phyloP scores from a whole-genome alignment of 2,329 filamentous ascomycete genomes.

The Phyllosticta citrichinensis region DNA sequence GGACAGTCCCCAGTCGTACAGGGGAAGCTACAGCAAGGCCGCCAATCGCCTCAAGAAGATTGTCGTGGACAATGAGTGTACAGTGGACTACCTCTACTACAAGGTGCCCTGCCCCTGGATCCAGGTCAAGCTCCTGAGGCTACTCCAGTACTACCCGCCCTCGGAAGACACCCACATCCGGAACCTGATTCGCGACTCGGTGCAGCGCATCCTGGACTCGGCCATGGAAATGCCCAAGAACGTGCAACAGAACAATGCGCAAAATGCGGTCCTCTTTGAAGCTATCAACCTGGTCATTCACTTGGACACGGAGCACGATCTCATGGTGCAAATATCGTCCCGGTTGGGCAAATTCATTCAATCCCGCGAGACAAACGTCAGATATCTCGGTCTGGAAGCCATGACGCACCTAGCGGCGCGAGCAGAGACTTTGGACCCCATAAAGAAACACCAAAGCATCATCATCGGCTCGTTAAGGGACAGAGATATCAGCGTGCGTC shows the following conservation, averaged over 20 bases:
- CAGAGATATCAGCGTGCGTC: conserved; percentile 89
- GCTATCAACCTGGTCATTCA: conserved; percentile 98
- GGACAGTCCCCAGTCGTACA: conserved; percentile 90
- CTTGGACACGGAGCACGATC: conserved; percentile 81
- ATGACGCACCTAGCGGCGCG: conserved; percentile 97
- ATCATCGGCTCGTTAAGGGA: conserved; percentile 92
- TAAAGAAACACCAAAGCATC: conserved; percentile 95
- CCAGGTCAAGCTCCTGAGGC: conserved; percentile 82
- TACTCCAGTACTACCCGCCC: conserved; percentile 93
- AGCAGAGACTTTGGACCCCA: conserved; percentile 87
- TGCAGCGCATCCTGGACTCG: conserved; percentile 82
- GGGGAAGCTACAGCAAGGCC: conserved; percentile 87
- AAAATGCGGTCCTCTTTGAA: conserved; percentile 95
- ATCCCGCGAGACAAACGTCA: conserved; percentile 92
- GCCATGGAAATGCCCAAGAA: conserved; percentile 95
- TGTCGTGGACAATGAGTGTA: conserved; percentile 80
- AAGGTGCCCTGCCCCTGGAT: conserved; percentile 99
- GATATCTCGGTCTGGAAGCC: conserved; percentile 89
- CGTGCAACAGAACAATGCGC: conserved; percentile 97
- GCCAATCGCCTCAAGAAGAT: conserved; percentile 82
- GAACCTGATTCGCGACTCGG: conserved; percentile 79
- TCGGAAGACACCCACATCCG: conserved; percentile 85
- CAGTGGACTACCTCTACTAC: conserved; percentile 92
- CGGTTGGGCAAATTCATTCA: conserved; percentile 92
- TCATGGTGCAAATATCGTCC: conserved; percentile 93